phyloP scores from a whole-genome alignment of 2,329 filamentous ascomycete genomes.

The Elsinoe australis region DNA sequence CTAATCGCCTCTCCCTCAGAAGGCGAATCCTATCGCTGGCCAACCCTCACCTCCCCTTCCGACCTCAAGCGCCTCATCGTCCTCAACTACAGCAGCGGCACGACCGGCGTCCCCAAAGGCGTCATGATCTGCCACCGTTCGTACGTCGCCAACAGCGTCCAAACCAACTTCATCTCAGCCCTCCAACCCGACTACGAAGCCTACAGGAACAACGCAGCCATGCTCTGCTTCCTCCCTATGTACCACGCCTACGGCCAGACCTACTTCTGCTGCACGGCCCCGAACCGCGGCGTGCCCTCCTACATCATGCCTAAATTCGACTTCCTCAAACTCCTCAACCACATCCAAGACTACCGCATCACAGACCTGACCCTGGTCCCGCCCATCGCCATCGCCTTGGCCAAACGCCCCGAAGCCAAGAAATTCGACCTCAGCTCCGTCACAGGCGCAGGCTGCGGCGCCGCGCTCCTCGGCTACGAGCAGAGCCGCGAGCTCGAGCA shows the following conservation, averaged over 20 bases:
- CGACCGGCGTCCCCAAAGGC: conserved; percentile 71
- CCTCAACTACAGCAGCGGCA: conserved; percentile 73
- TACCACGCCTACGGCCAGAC: conserved; percentile 53
- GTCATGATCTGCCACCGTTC: conserved; percentile 74
- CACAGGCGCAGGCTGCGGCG: conserved; percentile 53
- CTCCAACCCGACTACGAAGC: conserved; percentile 44
- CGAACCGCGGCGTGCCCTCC: conserved; percentile 53
- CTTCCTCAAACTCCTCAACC: conserved; percentile 61
- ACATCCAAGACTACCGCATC: conserved; percentile 61
- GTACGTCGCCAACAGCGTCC: conserved; percentile 62
- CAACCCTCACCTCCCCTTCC: conserved; percentile 45
- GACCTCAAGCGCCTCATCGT: conserved; percentile 51
- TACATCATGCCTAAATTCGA: conserved; percentile 77
- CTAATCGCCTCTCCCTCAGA: conserved; percentile 48
- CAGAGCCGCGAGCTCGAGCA: conserved; percentile 47
- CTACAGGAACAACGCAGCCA: conserved; percentile 36
- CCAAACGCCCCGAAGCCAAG: conserved; percentile 59
- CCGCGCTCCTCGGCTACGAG: conserved; percentile 53
- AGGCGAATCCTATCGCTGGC: conserved; percentile 57
- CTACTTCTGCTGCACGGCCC: conserved; percentile 55
- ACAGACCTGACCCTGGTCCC: conserved; percentile 62
- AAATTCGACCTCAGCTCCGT: conserved; percentile 63
- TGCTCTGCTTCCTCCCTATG: conserved; percentile 66
- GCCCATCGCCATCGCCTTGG: conserved; percentile 64
- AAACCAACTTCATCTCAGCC: conserved; percentile 46